Percentiles rank a stretch among this genome's conserved stretches.
Conservation (phyloP, 2,329 filamentous ascomycete genomes). For the Fusarium nurragi region DNA sequence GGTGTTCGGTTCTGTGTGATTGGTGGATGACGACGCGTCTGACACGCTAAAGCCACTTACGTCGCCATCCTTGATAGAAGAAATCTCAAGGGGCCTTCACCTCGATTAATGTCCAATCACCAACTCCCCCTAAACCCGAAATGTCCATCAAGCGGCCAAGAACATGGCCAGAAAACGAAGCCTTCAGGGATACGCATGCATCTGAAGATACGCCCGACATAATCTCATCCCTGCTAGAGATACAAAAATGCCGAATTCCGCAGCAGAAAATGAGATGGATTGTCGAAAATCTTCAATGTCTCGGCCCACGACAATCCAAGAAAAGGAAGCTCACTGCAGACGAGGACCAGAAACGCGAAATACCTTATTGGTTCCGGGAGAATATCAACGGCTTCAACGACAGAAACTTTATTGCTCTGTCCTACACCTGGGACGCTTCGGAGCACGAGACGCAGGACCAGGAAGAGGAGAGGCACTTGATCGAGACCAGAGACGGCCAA, state of each 20-base stretch:
- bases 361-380: constrained; percentile 21
- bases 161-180: constrained; percentile 2
- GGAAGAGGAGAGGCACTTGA: not conserved
- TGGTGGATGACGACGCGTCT: constrained; percentile 8
- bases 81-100: not conserved
- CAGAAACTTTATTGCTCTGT: constrained; percentile 17
- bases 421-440: constrained; percentile 34
- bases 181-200: not conserved
- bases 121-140: not conserved
- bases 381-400: constrained; percentile 17
- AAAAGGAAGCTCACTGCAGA: constrained; percentile 3
- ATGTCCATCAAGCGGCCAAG: not conserved
- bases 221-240: constrained; percentile 9
- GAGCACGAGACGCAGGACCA: constrained; percentile 12
- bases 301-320: not conserved
- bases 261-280: constrained; percentile 40
- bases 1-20: not conserved
- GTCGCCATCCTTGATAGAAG: not conserved
- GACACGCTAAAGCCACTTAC: not conserved
- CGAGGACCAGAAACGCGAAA: not conserved
- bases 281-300: constrained; percentile 35
- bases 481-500: constrained; percentile 9
- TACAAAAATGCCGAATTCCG: constrained; percentile 9
- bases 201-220: not conserved
- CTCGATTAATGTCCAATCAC: not conserved